Evolutionary conservation across 176 grass and related monocot species (phyloP).

Genomic region (Sorghum bicolor): Sorghum_bicolor_NCBIv3 NC_012875.2:10680001-10680500

Average conservation of each 20-base stretch:
- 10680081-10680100: constrained; percentile 57
- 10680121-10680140: background rate
- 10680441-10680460: constrained; percentile 48
- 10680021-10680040: constrained; percentile 92
- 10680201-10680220: constrained; percentile 96
- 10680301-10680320: background rate
- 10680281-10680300: constrained; percentile 54
- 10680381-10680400: constrained; percentile 85
- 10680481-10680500: background rate
- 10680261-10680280: constrained; percentile 81
- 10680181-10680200: constrained; percentile 50
- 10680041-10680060: constrained; percentile 57
- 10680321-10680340: background rate
- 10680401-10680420: constrained; percentile 87
- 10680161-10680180: background rate
- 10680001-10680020: constrained; percentile 96
- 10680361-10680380: constrained; percentile 8
- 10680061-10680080: constrained; percentile 84
- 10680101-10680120: background rate
- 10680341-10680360: background rate
- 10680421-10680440: constrained; percentile 83
- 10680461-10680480: background rate
- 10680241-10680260: constrained; percentile 94
- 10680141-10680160: background rate
- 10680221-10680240: constrained; percentile 95